These are phyloP conservation scores for Colletotrichum shisoi DNA, from an alignment of 2,329 filamentous ascomycete species.

Conservation along the genomic window DNA sequence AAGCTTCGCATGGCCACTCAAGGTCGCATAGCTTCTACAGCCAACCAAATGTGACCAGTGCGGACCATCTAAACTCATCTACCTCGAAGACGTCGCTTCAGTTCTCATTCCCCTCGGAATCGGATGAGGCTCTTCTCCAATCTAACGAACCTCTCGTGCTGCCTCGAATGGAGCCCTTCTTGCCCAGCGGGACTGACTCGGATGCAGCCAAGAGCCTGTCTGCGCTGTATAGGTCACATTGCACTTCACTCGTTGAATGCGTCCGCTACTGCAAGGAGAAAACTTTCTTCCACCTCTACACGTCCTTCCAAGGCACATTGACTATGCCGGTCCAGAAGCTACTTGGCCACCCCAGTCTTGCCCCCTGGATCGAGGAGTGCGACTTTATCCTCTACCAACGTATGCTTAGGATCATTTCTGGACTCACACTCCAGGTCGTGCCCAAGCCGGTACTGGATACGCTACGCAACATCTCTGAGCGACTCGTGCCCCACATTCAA, in stretches of 20 bases:
- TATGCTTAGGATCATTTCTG: constrained; percentile 90
- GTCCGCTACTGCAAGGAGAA: constrained; percentile 97
- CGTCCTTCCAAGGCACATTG: constrained; percentile 92
- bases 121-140: constrained; percentile 61
- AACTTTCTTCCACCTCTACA: constrained; percentile 93
- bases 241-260: constrained; percentile 92
- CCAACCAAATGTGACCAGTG: constrained; percentile 61
- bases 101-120: constrained; percentile 68
- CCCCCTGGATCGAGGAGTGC: constrained; percentile 93
- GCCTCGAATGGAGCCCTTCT: constrained; percentile 84
- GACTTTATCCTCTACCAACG: constrained; percentile 96
- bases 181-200: constrained; percentile 81
- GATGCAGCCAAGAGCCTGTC: constrained; percentile 86
- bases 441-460: constrained; percentile 88
- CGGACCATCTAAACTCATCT: constrained; percentile 67
- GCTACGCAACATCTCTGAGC: constrained; percentile 83
- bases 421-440: constrained; percentile 89
- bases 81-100: constrained; percentile 65
- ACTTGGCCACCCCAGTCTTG: constrained; percentile 80
- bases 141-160: constrained; percentile 77
- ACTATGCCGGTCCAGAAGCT: constrained; percentile 97
- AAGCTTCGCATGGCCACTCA: constrained; percentile 43
- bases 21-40: constrained; percentile 65
- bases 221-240: constrained; percentile 91
- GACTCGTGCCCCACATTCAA: constrained; percentile 80